Conservation (phyloP, 257 asterid species). For the Schizonepeta tenuifolia region DNA sequence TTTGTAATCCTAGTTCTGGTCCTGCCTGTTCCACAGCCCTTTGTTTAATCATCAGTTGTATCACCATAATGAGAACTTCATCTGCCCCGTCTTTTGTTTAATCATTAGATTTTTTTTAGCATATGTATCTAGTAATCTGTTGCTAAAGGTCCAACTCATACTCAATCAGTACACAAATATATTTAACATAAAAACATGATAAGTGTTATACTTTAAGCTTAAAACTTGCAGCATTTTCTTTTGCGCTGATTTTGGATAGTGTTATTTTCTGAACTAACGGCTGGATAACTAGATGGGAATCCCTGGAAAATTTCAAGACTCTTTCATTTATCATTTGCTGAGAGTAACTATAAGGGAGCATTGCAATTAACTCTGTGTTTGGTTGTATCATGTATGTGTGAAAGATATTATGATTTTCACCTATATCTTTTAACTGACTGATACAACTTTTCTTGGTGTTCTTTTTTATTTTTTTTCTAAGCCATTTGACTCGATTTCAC, state of each 20-base stretch:
- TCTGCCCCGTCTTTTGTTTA: background rate
- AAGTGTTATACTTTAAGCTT: background rate
- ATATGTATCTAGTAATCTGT: background rate
- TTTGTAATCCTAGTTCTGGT: background rate
- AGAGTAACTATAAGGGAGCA: background rate
- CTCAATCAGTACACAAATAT: background rate
- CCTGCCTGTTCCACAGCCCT: background rate
- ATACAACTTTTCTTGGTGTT: background rate
- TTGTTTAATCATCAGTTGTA: too few species aligned
- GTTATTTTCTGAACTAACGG: background rate
- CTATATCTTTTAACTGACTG: background rate
- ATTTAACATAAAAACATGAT: background rate
- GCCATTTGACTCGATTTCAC: constrained; percentile 2
- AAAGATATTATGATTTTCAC: background rate
- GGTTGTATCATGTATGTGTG: background rate
- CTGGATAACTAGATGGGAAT: background rate
- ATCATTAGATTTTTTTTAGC: background rate
- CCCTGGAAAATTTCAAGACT: background rate
- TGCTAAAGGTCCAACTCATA: background rate
- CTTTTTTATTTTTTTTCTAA: constrained; percentile 13
- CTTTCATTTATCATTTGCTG: background rate
- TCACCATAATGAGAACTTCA: background rate
- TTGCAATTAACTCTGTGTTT: background rate
- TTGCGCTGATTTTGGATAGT: background rate
- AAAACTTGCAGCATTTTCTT: background rate